Evolutionary conservation across 1,284 basidiomycete genomes (phyloP).

Genomic region (Cryptococcus hybrid): DNA sequence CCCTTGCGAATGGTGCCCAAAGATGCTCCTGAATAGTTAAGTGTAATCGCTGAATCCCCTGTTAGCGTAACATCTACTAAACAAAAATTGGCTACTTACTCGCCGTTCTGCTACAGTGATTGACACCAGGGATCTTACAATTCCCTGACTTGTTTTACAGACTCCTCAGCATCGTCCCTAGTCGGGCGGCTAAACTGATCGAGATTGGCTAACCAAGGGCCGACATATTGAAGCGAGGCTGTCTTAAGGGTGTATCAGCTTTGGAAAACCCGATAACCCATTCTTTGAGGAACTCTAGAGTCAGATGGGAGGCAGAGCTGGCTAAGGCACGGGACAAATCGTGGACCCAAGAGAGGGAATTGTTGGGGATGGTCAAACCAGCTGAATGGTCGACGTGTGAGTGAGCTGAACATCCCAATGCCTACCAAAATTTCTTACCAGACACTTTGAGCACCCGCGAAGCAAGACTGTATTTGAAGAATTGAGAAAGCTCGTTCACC

Average conservation of each 20-base stretch:
- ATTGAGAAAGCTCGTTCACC: constrained; percentile 70
- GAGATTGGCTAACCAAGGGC: constrained; percentile 82
- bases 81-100: constrained; percentile 50
- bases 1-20: constrained; percentile 69
- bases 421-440: constrained; percentile 53
- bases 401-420: constrained; percentile 1
- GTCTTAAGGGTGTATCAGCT: constrained; percentile 66
- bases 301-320: constrained; percentile 69
- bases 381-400: constrained; percentile 1
- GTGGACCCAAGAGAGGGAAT: constrained; percentile 63
- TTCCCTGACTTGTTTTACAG: constrained; percentile 58
- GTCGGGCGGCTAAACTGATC: constrained; percentile 68
- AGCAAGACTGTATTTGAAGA: constrained; percentile 71
- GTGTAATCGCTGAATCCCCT: constrained; percentile 57
- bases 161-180: constrained; percentile 46
- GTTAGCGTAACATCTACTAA: constrained; percentile 9
- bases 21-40: constrained; percentile 67
- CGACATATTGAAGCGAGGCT: constrained; percentile 72
- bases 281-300: constrained; percentile 81
- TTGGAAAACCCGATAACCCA: constrained; percentile 59
- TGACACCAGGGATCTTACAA: constrained; percentile 70
- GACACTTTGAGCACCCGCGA: constrained; percentile 61
- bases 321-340: constrained; percentile 71
- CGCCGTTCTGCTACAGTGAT: constrained; percentile 67
- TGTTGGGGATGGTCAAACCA: constrained; percentile 73